Evolutionary conservation across 306 rosid species (phyloP), one percentile per base, ranked within the genome.

Genomic region (Vicia faba): DNA sequence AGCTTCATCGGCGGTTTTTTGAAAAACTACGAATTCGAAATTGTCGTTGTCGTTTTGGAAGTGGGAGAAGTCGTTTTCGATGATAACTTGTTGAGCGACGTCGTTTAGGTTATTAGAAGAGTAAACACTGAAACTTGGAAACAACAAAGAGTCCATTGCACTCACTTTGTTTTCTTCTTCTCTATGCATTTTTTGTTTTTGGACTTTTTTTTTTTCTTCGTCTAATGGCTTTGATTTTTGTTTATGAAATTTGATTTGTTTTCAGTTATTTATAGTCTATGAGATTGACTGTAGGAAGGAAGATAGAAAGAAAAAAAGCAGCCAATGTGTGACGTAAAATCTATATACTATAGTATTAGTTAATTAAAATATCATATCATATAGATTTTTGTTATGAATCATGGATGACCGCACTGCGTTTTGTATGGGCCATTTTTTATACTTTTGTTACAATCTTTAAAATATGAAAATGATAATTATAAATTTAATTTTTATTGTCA

Each of bases 11-110:
- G 54, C 75, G 1, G 69, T 28, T 9, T 53, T 70, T 2, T 7
- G 71, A 54, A 83, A 75, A 40, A 88, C 83, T 13, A 83, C 80
- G 83, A 93, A 93, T 46, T 93, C 96, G 76, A 92, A 92, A 55
- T 55, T 36, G 11, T 25, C 36, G 33, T 23, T 53, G 39, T 26
- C 38, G 1, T 64, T 70, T 25, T 78, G 65, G 1, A 50, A 4
- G 41, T 0, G 1, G 0, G 54, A 10, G 15, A 0, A 5, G 80
- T 36, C 66, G 66, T 62, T 11, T 8, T 71, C 64, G 2, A 25
- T 28, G 0, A 41, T 64, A 1, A 78, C 66, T 10, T 46, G 75
- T 51, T 70, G 60, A 4, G 72, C 82, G 4, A 81, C 33, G 40
- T 65, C 28, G 26, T 70, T 43, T 29, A 74, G 20, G 12, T 39